phyloP scores from a whole-genome alignment of 495 filamentous ascomycete genomes.

The Penicillium bovifimosum region DNA sequence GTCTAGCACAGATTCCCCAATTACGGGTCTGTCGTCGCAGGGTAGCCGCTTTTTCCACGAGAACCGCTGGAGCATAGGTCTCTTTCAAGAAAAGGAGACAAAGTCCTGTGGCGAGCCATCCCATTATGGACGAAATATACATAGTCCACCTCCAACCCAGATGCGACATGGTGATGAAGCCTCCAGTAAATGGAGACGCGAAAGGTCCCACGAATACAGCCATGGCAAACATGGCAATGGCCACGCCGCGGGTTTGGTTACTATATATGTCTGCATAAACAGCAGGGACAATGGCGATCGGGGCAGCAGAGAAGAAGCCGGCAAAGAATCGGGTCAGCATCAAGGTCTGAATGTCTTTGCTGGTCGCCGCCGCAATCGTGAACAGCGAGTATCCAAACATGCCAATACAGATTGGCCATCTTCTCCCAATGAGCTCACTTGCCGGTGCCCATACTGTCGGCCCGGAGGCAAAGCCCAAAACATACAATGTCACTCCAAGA shows the following conservation, averaged over 20 bases:
- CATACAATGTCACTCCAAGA: constrained; percentile 50
- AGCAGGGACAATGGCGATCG: constrained; percentile 40
- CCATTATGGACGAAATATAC: constrained; percentile 41
- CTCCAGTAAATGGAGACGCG: constrained; percentile 43
- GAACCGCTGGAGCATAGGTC: constrained; percentile 37
- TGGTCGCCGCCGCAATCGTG: constrained; percentile 49
- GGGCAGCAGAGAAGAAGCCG: constrained; percentile 40
- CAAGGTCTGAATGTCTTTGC: constrained; percentile 51
- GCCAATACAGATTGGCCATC: constrained; percentile 48
- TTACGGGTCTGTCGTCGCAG: constrained; percentile 42
- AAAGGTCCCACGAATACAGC: constrained; percentile 47
- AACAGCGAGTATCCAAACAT: constrained; percentile 50
- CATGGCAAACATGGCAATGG: constrained; percentile 47
- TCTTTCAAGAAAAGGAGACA: constrained; percentile 33
- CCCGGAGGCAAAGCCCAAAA: constrained; percentile 49
- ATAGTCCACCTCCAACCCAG: constrained; percentile 47
- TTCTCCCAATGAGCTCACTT: constrained; percentile 67
- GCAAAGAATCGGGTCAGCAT: constrained; percentile 48
- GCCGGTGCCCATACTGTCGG: constrained; percentile 59
- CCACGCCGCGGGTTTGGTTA: constrained; percentile 42
- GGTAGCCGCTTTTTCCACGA: constrained; percentile 34
- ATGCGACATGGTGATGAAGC: constrained; percentile 39
- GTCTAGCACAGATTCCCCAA: constrained; percentile 46
- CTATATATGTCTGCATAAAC: constrained; percentile 48
- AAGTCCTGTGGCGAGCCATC: constrained; percentile 25